Evolutionary conservation across 306 rosid genomes (phyloP).

Genomic region (Lathyrus oleraceus): DNA sequence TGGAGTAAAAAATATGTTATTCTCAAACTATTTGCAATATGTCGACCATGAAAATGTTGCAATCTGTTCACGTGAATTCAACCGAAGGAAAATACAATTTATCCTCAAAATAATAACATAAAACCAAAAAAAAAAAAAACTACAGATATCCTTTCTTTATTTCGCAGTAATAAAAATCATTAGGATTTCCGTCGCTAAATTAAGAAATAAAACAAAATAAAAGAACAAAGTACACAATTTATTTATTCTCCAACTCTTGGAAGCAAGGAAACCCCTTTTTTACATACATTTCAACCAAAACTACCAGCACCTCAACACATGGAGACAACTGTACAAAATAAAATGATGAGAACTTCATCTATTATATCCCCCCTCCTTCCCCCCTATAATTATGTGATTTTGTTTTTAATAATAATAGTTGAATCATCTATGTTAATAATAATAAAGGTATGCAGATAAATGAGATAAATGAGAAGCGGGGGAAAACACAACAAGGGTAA

Average conservation of each 20-base stretch:
- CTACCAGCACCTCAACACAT: too few relatives aligned
- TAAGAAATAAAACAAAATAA: background rate
- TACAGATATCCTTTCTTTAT: constrained; percentile 31
- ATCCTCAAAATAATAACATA: background rate
- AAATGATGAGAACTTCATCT: too few relatives aligned
- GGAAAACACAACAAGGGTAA: too few relatives aligned
- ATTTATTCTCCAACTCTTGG: background rate
- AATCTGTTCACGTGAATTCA: background rate
- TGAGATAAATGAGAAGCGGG: too few relatives aligned
- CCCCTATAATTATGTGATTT: too few relatives aligned
- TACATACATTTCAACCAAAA: too few relatives aligned
- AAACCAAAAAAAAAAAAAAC: constrained; percentile 3
- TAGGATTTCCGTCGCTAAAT: background rate
- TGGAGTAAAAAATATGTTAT: constrained; percentile 33
- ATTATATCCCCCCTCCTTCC: too few relatives aligned
- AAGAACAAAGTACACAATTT: background rate
- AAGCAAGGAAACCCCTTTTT: background rate
- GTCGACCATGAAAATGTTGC: constrained; percentile 13
- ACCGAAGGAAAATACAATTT: constrained; percentile 4
- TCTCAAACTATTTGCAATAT: constrained; percentile 22
- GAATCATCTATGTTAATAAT: too few relatives aligned
- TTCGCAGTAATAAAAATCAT: constrained; percentile 13
- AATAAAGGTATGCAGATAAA: too few relatives aligned
- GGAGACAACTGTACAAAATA: too few relatives aligned
- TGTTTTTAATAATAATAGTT: too few relatives aligned